Evolutionary conservation across 1,139 yeast genomes (phyloP).

Genomic region (Kluyveromyces sp.): DNA sequence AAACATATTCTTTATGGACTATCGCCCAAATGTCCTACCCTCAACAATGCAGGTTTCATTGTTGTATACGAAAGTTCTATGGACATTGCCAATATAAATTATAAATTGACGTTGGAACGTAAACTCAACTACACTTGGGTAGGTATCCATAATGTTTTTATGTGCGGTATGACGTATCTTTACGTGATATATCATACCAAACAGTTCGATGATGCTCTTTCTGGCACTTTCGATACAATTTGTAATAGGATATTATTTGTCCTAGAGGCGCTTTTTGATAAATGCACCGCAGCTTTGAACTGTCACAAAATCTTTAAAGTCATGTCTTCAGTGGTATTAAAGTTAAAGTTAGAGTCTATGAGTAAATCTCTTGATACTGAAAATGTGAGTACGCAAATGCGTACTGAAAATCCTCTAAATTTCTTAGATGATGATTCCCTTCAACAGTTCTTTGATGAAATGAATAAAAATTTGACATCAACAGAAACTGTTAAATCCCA

Average conservation of each 20-base stretch:
- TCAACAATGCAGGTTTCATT: conserved; percentile 46
- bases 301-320: conserved; percentile 69
- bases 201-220: conserved; percentile 40
- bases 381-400: conserved; percentile 4
- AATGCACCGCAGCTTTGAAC: conserved; percentile 71
- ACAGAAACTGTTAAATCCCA: conserved; percentile 7
- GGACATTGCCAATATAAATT: conserved; percentile 57
- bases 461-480: conserved; percentile 16
- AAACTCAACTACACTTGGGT: conserved; percentile 87
- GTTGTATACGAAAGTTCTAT: conserved; percentile 59
- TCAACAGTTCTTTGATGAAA: conserved; percentile 22
- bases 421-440: conserved; percentile 17
- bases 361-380: neutral
- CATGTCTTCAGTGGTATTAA: conserved; percentile 62
- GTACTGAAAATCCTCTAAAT: conserved; percentile 7
- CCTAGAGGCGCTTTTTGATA: conserved; percentile 51
- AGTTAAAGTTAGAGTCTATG: conserved; percentile 44
- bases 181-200: conserved; percentile 67
- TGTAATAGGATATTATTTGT: conserved; percentile 55
- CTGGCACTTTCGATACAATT: conserved; percentile 47
- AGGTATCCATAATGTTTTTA: conserved; percentile 78
- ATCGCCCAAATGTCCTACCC: conserved; percentile 57
- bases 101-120: conserved; percentile 45
- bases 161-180: conserved; percentile 81
- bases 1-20: conserved; percentile 66